Base-by-base conservation (phyloP, 1,284 basidiomycete species). In the Moesziomyces antarcticus region DNA sequence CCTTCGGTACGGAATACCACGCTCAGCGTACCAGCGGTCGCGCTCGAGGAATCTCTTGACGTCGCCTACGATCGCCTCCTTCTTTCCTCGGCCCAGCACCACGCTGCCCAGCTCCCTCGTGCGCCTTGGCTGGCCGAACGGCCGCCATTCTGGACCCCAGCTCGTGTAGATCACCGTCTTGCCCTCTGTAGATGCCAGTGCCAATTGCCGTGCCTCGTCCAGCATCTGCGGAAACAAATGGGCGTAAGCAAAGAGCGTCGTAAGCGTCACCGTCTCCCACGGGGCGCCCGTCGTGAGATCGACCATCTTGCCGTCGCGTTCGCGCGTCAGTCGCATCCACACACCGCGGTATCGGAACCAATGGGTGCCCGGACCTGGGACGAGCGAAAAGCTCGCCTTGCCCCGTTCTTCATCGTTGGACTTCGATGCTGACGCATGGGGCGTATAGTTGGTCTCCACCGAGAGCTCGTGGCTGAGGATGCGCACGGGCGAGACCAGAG, bases 261-360 rank as follows among this genome's bases (percentile, higher is more conserved):
- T 99, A 42, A 99, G 87, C 30, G 92, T 97, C 44, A 99, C 90
- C 0, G 96, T 99, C 85, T 99, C 97, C 94, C 96, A 99, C 52
- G 97, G 97, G 6, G 90, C 89, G 3, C 95, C 95, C 1, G 93
- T 92, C 85, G 92, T 91, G 30, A 96, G 87, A 81, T 96, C 92
- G 87, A 96, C 92, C 58, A 96, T 90, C 78, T 81, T 78, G 50
- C 77, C 79, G 47, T 93, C 92, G 25, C 86, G 92, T 85, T 98
- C 94, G 51, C 97, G 90, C 85, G 97, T 94, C 24, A 75, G 47
- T 8, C 97, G 94, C 87, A 97, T 93, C 97, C 96, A 99, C 22
- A 93, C 92, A 5, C 92, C 91, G 35, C 88, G 86, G 84, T 97
- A 99, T 60, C 90, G 89, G 85, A 99, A 91, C 87, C 91, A 97